Percentiles rank a stretch among this genome's conserved stretches.
phyloP scores from a whole-genome alignment of 768 basidiomycete genomes.

The Panaeolus papilionaceus region DNA sequence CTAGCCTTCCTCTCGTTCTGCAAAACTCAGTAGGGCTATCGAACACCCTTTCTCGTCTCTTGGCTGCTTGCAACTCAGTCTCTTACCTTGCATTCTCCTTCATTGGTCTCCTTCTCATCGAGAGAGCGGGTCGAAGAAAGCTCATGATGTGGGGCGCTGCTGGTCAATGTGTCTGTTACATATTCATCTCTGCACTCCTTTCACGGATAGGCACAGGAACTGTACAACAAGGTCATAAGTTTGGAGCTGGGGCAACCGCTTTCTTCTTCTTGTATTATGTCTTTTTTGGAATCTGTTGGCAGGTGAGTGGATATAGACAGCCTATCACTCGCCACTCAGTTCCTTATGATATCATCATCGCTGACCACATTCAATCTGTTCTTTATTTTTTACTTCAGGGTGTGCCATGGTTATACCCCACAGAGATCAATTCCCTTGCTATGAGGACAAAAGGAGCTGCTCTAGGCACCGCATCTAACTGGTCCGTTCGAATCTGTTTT shows the following conservation, averaged over 20 bases:
- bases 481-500: constrained; percentile 32
- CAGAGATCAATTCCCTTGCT: constrained; percentile 55
- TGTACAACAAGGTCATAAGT: constrained; percentile 37
- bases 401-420: constrained; percentile 57
- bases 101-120: constrained; percentile 50
- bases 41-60: constrained; percentile 52
- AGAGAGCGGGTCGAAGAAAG: constrained; percentile 53
- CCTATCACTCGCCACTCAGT: not conserved
- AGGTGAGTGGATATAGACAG: constrained; percentile 37
- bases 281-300: constrained; percentile 60
- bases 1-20: constrained; percentile 52
- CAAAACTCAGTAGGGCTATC: constrained; percentile 58
- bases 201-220: constrained; percentile 36
- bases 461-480: constrained; percentile 53
- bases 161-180: constrained; percentile 54
- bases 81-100: constrained; percentile 57
- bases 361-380: not conserved
- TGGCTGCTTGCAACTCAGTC: constrained; percentile 58
- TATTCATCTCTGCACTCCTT: constrained; percentile 49
- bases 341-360: not conserved
- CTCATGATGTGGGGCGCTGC: constrained; percentile 62
- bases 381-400: constrained; percentile 35
- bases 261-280: constrained; percentile 60
- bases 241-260: constrained; percentile 49
- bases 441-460: constrained; percentile 60